These are phyloP conservation scores for Beauveria sp. DNA, from an alignment of 2,329 filamentous ascomycete genomes.

Conservation along the genomic window DNA sequence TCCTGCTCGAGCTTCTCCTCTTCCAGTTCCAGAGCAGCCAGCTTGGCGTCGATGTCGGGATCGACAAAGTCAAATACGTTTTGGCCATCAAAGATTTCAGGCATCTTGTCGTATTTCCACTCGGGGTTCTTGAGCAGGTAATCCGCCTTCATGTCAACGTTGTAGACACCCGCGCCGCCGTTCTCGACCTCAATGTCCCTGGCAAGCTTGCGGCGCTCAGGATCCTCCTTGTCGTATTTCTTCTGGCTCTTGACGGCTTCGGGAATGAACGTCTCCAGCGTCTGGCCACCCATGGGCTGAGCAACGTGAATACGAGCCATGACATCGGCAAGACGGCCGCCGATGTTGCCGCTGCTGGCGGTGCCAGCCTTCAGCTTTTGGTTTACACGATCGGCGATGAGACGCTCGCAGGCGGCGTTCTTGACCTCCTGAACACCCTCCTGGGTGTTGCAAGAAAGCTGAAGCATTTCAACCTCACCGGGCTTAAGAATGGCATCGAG, in stretches of 20 bases:
- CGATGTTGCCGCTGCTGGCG: slow-evolving; percentile 64
- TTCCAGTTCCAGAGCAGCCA: slow-evolving; percentile 86
- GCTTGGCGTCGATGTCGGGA: slow-evolving; percentile 89
- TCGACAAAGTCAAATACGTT: slow-evolving; percentile 98
- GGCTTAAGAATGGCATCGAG: slow-evolving; percentile 75
- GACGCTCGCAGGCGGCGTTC: slow-evolving; percentile 85
- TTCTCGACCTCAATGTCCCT: slow-evolving; percentile 86
- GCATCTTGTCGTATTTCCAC: slow-evolving; percentile 95
- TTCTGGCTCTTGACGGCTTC: slow-evolving; percentile 71
- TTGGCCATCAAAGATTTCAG: slow-evolving; percentile 89
- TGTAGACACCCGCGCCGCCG: slow-evolving; percentile 92
- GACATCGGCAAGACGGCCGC: slow-evolving; percentile 79
- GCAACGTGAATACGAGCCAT: slow-evolving; percentile 94
- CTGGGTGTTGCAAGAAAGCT: slow-evolving; percentile 89
- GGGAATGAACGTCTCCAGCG: slow-evolving; percentile 78
- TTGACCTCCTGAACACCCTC: slow-evolving; percentile 93
- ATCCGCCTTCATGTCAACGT: slow-evolving; percentile 81
- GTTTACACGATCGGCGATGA: slow-evolving; percentile 86
- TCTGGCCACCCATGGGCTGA: slow-evolving; percentile 75
- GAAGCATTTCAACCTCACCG: slow-evolving; percentile 84
- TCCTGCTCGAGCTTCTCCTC: slow-evolving; percentile 88
- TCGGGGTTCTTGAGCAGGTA: slow-evolving; percentile 82
- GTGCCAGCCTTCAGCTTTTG: slow-evolving; percentile 95
- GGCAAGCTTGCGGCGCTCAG: slow-evolving; percentile 72
- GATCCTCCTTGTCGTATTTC: slow-evolving; percentile 87